Base-by-base conservation (phyloP, 2,329 filamentous ascomycete species). In the Colletotrichum sp. region DNA sequence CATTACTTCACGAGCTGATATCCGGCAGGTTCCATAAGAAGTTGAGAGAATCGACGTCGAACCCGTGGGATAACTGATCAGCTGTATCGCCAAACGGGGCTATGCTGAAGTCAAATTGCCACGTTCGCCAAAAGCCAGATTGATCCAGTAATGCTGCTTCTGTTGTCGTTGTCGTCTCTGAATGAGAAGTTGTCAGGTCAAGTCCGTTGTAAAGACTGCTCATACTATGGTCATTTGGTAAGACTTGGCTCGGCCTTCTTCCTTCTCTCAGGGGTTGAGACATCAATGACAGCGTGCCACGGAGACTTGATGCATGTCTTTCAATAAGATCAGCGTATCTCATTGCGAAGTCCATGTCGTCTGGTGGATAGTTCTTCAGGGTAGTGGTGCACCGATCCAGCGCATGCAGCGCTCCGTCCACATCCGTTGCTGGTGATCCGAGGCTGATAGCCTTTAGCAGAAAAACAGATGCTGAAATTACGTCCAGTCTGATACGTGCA, bases 311-410 rank as follows among this genome's bases (percentile, higher is more conserved):
- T 0, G 73, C 73, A 47, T 79, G 78, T 27, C 76, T 78, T 24
- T 78, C 78, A 11, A 78, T 71, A 11, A 79, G 72, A 13, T 77
- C 63, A 0, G 76, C 78, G 36, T 79, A 79, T 47, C 77, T 70
- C 33, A 79, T 54, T 0, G 77, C 71, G 66, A 79, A 79, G 15
- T 79, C 78, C 78, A 79, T 78, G 5, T 79, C 78, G 33, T 79
- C 78, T 3, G 75, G 70, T 0, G 76, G 74, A 0, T 67, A 76
- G 1, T 54, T 66, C 15, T 72, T 75, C 1, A 79, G 73, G 1
- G 73, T 72, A 3, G 58, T 59, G 0, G 71, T 78, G n/a, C 77
- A 78, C 27, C 73, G 73, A 8, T 78, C 76, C 12, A 78, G 27
- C 1, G 71, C 62, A 4, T 51, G 59, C 4, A 78, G 27, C 1